phyloP scores from a whole-genome alignment of 2,329 filamentous ascomycete species.

The Myriosclerotinia curreyana region DNA sequence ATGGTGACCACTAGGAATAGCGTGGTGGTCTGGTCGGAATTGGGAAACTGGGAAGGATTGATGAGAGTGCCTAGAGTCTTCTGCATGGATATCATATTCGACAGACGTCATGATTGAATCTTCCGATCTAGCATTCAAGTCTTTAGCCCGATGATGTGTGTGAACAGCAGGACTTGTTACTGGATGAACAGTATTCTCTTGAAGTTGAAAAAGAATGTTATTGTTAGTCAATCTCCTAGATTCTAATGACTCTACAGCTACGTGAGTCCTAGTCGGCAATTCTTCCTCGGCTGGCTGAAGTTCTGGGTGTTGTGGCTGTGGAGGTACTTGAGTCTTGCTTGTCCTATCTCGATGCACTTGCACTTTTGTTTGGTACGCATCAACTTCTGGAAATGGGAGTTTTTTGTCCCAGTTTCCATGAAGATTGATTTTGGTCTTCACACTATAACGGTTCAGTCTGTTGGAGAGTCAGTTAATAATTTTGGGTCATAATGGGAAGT shows the following conservation, averaged over 20 bases:
- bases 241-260: not conserved
- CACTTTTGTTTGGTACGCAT: not conserved
- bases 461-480: not conserved
- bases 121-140: not conserved
- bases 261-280: not conserved
- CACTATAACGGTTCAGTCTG: constrained; percentile 1
- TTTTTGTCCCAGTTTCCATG: not conserved
- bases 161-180: not conserved
- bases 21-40: not conserved
- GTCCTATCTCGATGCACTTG: not conserved
- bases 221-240: not conserved
- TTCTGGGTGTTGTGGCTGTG: not conserved
- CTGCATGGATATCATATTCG: not conserved
- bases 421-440: constrained; percentile 3
- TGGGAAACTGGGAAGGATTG: not conserved
- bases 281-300: not conserved
- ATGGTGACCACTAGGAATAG: not conserved
- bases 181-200: not conserved
- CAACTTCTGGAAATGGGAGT: constrained; percentile 5
- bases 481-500: not conserved
- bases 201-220: not conserved
- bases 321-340: not conserved
- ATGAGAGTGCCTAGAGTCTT: not conserved
- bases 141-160: not conserved
- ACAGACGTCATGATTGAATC: not conserved